phyloP scores from a whole-genome alignment of 2,329 filamentous ascomycete genomes.

The Juglanconis sp. region DNA sequence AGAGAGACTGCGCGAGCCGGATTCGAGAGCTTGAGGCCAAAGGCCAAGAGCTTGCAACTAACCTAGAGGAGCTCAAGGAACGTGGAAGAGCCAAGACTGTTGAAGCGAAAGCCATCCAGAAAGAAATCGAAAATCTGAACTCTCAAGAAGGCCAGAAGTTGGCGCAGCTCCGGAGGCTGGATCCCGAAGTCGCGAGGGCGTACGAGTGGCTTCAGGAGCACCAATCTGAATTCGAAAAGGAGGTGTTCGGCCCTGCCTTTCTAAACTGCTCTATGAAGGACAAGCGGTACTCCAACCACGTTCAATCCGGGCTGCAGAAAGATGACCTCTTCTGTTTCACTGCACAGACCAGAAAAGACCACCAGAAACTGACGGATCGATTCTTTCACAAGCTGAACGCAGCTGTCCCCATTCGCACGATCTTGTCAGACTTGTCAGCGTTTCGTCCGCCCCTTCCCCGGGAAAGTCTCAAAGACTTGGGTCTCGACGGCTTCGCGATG shows the following conservation, averaged over 20 bases:
- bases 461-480: conserved; percentile 54
- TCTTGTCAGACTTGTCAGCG: conserved; percentile 48
- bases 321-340: conserved; percentile 68
- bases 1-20: conserved; percentile 15
- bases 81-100: conserved; percentile 39
- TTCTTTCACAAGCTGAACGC: conserved; percentile 63
- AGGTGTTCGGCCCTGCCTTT: conserved; percentile 78
- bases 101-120: conserved; percentile 37
- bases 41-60: conserved; percentile 22
- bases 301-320: conserved; percentile 48
- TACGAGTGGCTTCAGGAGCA: conserved; percentile 84
- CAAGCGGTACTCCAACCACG: conserved; percentile 56
- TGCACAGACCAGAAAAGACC: conserved; percentile 71
- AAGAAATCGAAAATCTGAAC: conserved; percentile 58
- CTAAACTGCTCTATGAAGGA: conserved; percentile 78
- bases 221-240: conserved; percentile 64
- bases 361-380: conserved; percentile 65
- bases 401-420: conserved; percentile 69
- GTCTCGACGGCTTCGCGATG: conserved; percentile 76
- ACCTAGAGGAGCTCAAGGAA: conserved; percentile 34
- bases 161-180: conserved; percentile 58
- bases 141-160: conserved; percentile 74
- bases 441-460: conserved; percentile 54
- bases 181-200: conserved; percentile 62
- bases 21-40: conserved; percentile 16